phyloP scores from a whole-genome alignment of 1,139 yeast genomes.

The Lizanozyma gosingica region DNA sequence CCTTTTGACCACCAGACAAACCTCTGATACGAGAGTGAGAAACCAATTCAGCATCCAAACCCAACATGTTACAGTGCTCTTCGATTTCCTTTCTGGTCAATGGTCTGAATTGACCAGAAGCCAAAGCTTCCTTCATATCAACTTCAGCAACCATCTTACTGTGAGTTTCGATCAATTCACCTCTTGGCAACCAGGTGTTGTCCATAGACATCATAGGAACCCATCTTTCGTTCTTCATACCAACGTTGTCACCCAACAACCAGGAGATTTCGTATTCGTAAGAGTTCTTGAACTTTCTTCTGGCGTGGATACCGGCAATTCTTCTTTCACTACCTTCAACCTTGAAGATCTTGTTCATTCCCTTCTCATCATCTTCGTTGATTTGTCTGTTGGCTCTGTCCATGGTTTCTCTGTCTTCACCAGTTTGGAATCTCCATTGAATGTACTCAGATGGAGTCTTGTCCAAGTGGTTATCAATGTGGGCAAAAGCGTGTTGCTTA shows the following conservation, averaged over 20 bases:
- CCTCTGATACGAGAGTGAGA: conserved; percentile 99
- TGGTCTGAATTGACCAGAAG: conserved; percentile 99
- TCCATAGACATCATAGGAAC: conserved; percentile 99
- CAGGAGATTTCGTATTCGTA: conserved; percentile 99
- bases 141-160: conserved; percentile 99
- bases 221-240: conserved; percentile 99
- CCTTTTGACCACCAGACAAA: conserved; percentile 99
- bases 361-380: conserved; percentile 92
- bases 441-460: conserved; percentile 99
- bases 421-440: conserved; percentile 99
- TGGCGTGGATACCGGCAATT: conserved; percentile 87
- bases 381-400: conserved; percentile 99
- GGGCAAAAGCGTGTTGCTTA: conserved; percentile 99
- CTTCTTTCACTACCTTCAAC: conserved; percentile 98
- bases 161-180: conserved; percentile 97
- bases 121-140: conserved; percentile 99
- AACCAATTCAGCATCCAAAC: conserved; percentile 97
- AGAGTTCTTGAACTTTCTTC: conserved; percentile 99
- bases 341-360: conserved; percentile 99
- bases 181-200: conserved; percentile 99
- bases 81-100: conserved; percentile 99
- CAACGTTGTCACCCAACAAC: conserved; percentile 94
- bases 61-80: conserved; percentile 96
- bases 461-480: conserved; percentile 96
- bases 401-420: conserved; percentile 99